Base-by-base conservation (phyloP, 169 alveolate genomes). In the Plasmodium blacklocki region DNA sequence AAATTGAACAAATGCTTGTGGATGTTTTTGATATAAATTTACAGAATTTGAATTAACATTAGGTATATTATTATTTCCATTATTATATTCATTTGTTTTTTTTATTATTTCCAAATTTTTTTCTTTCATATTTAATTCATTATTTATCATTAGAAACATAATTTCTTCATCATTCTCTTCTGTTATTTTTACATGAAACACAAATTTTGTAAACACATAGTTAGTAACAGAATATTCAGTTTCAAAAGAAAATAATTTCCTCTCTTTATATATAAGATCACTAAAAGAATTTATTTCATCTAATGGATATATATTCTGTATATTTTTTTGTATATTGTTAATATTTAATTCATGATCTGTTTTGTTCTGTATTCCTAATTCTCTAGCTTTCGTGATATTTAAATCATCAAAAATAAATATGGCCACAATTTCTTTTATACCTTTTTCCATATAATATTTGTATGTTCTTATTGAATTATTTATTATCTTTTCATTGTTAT, bases 401-500 rank as follows among this genome's bases (percentile, higher is more conserved):
- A 80, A 68, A 80, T 80, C 90, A 49, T 80, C 90, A 68, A 43
- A 80, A 80, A 80, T 80, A 32, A 80, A 80, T 60, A 80, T 67
- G n/a, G 90, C 90, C 50, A 72, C 58, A 80, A 80, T 56, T 56
- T 80, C 90, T 15, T 70, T 80, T 68, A 59, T 56, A 29, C 64
- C 15, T 68, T 66, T 80, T 68, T 54, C 52, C 90, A 80, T 63
- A 62, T 68, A 80, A 49, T 80, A 80, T 58, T 80, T 80, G 52
- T 80, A 80, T 32, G 83, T 68, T 62, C 90, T 80, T 15, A 80
- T 26, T 11, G 90, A 80, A 58, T 47, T 32, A 19, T 74, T 80
- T 60, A 80, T 6, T 23, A 68, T 15, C 26, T 80, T 80, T 59
- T 80, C 90, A 68, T 80, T 80, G 43, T 67, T 50, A 59, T 80